phyloP scores from a whole-genome alignment of 345 rosid species.

The Salix exigua region DNA sequence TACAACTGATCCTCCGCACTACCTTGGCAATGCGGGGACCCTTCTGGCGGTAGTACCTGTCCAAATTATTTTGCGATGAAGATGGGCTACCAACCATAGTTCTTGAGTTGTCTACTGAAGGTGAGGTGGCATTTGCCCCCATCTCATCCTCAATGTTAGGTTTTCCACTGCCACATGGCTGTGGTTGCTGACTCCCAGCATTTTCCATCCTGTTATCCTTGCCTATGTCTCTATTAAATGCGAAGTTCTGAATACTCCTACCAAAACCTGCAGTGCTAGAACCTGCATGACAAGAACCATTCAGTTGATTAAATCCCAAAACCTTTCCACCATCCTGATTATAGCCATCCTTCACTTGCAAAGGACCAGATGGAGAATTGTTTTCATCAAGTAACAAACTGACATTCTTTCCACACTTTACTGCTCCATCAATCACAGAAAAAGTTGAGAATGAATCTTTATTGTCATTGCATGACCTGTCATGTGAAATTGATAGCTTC shows the following conservation, averaged over 20 bases:
- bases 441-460: slow-evolving; percentile 19
- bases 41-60: slow-evolving; percentile 70
- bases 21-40: slow-evolving; percentile 99
- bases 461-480: slow-evolving; percentile 17
- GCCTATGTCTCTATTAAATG: slow-evolving; percentile 19
- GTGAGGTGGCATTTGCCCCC: slow-evolving; percentile 35
- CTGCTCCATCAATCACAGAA: slow-evolving; percentile 20
- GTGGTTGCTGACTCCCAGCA: slow-evolving; percentile 24
- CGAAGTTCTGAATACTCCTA: slow-evolving; percentile 32
- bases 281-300: slow-evolving; percentile 26
- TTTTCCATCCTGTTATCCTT: slow-evolving; percentile 24
- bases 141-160: slow-evolving; percentile 35
- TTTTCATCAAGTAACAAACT: slow-evolving; percentile 31
- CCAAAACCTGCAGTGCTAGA: slow-evolving; percentile 28
- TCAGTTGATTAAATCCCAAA: slow-evolving; percentile 24
- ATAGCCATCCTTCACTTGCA: slow-evolving; percentile 27
- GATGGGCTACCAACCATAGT: slow-evolving; percentile 43
- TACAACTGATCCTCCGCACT: slow-evolving; percentile 92
- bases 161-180: slow-evolving; percentile 28
- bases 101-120: slow-evolving; percentile 39
- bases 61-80: slow-evolving; percentile 67
- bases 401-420: slow-evolving; percentile 25
- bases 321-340: slow-evolving; percentile 32
- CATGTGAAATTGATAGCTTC: slow-evolving; percentile 34
- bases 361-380: slow-evolving; percentile 27